Conservation (phyloP, 768 basidiomycete genomes). For the Pleurotus ostreatus region DNA sequence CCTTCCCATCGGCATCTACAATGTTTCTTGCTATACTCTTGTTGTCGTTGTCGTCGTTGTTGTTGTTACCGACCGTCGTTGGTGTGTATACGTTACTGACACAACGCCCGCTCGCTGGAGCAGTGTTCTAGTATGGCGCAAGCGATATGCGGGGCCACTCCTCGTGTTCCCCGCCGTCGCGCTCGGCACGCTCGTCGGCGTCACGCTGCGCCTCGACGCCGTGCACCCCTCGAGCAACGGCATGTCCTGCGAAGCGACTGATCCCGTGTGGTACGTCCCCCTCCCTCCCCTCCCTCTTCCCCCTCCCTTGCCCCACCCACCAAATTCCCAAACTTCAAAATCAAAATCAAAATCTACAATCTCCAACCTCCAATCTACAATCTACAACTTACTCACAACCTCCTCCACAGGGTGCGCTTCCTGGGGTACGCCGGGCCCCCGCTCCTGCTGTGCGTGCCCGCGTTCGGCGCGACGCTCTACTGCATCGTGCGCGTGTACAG, state of each 20-base stretch:
- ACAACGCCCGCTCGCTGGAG: not conserved
- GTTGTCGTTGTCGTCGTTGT: no score
- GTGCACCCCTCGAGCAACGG: constrained; percentile 40
- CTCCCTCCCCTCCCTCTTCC: not conserved
- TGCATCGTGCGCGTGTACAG: constrained; percentile 33
- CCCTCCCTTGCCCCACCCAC: not conserved
- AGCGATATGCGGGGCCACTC: constrained; percentile 38
- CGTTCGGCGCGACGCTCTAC: constrained; percentile 42
- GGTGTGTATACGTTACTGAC: constrained; percentile 8
- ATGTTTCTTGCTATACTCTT: not conserved
- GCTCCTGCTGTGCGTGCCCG: constrained; percentile 47
- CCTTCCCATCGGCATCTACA: constrained; percentile 7
- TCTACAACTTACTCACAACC: not conserved
- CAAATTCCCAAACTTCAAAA: no score
- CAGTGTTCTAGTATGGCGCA: constrained; percentile 50
- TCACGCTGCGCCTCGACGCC: constrained; percentile 40
- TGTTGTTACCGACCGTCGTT: no score
- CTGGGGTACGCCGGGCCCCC: constrained; percentile 60
- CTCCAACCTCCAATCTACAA: no score
- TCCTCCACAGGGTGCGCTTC: constrained; percentile 49
- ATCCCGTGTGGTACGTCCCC: constrained; percentile 50
- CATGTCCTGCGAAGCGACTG: constrained; percentile 56
- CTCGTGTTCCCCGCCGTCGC: constrained; percentile 45
- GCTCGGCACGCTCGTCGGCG: constrained; percentile 35
- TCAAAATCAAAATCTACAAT: no score